Base-by-base conservation (phyloP, 2,329 filamentous ascomycete species). In the Diaporthe longicolla region DNA sequence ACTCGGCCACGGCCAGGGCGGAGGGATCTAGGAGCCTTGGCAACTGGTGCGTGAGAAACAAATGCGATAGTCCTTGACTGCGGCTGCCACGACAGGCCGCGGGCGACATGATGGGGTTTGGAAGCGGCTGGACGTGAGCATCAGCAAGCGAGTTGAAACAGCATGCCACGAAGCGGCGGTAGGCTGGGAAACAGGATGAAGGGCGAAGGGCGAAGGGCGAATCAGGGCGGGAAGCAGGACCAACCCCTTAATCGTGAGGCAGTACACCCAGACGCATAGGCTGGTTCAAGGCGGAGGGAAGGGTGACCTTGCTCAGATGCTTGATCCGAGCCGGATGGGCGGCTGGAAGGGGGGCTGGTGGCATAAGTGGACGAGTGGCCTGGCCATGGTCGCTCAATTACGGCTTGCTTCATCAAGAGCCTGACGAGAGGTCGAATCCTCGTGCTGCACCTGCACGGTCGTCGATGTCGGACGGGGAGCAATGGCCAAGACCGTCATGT, bases 171-270 rank as follows among this genome's bases (percentile, higher is more conserved):
- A 54, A 26, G 63, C 63, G 45, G 63, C 17, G 63, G 50, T 52
- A 72, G 35, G 19, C 19, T 55, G 70, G 37, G 17, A 40, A 57
- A 57, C 7, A 37, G 59, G 50, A 54, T 45, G 45, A 52, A 52
- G 29, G 59, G 9, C 19, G 35, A 57, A 24, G 66, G 35, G 17
- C 66, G 48, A 57, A 24, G 66, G 35, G 17, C 66, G 48, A 65
- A 57, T 57, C 48, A 55, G 52, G 37, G 68, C 45, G 21, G 32
- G 45, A 52, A 54, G 29, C 21, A 26, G 29, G 45, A 32, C 45
- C 43, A 7, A 21, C 63, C 63, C 63, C 63, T 66, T 52, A 52
- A 26, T 52, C 19, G 45, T 66, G 63, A 66, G 63, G 63, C 63
- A 66, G 63, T 52, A 52, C 63, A 37, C 29, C 13, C 29, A 19